A percentile compares a stretch with the other conserved stretches of the same genome.
phyloP scores from a whole-genome alignment of 208 protist genomes.

The Phytomonas sp. region DNA sequence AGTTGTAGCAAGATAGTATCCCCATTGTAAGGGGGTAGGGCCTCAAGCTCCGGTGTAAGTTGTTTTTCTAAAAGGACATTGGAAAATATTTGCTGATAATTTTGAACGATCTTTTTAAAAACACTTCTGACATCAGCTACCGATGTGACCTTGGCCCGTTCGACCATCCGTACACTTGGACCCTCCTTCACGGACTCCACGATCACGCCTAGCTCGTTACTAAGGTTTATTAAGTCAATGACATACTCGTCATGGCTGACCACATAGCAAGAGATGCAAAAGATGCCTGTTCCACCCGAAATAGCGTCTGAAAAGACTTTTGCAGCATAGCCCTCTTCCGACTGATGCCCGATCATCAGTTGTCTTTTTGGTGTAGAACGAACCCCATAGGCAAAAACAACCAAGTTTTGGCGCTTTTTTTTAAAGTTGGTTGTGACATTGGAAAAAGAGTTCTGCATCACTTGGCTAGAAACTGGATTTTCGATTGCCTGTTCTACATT shows the following conservation, averaged over 20 bases:
- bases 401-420: slow-evolving; percentile 62
- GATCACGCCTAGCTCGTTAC: slow-evolving; percentile 77
- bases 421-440: slow-evolving; percentile 43
- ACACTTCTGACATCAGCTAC: slow-evolving; percentile 41
- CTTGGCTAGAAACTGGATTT: slow-evolving; percentile 23
- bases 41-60: slow-evolving; percentile 70
- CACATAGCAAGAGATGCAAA: slow-evolving; percentile 64
- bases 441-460: slow-evolving; percentile 27
- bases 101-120: slow-evolving; percentile 56
- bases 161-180: slow-evolving; percentile 74
- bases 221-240: slow-evolving; percentile 66
- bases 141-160: slow-evolving; percentile 43
- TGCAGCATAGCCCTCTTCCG: slow-evolving; percentile 56
- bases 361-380: slow-evolving; percentile 78
- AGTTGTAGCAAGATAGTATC: slow-evolving; percentile 82
- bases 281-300: slow-evolving; percentile 37
- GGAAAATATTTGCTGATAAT: slow-evolving; percentile 73
- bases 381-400: slow-evolving; percentile 79
- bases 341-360: slow-evolving; percentile 60
- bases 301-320: slow-evolving; percentile 66
- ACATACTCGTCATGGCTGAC: slow-evolving; percentile 67
- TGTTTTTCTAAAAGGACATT: slow-evolving; percentile 70
- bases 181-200: slow-evolving; percentile 86
- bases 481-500: slow-evolving; percentile 47
- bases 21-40: slow-evolving; percentile 76